A percentile compares a stretch with the other conserved stretches of the same genome.
phyloP scores from a whole-genome alignment of 257 asterid species.

The Solanum habrochaites region DNA sequence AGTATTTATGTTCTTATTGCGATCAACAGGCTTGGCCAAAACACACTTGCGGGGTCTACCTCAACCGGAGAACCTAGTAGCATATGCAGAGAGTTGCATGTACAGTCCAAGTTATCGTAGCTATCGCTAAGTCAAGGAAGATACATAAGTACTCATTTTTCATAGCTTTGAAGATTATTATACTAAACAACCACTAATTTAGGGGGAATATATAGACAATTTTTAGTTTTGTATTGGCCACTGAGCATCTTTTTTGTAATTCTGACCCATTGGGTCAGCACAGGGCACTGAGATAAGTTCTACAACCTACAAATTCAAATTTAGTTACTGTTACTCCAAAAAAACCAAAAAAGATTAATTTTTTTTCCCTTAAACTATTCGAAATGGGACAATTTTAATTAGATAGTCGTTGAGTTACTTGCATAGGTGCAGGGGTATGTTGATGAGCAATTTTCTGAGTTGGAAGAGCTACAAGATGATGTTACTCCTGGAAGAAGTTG shows the following conservation, averaged over 20 bases:
- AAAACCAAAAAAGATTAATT: no score
- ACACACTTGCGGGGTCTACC: no score
- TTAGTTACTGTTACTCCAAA: neutral
- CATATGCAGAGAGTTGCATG: constrained; percentile 82
- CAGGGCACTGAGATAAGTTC: neutral
- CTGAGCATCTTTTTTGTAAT: neutral
- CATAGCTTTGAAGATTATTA: neutral
- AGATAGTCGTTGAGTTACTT: neutral
- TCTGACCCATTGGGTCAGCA: neutral
- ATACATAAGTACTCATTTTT: neutral
- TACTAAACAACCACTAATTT: neutral
- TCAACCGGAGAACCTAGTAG: constrained; percentile 49
- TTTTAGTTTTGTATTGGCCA: neutral
- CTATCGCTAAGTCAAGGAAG: constrained; percentile 40
- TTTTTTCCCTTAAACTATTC: neutral
- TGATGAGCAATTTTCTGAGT: constrained; percentile 58
- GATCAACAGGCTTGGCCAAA: constrained; percentile 65
- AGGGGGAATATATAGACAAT: neutral
- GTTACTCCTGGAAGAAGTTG: constrained; percentile 73
- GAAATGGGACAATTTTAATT: neutral
- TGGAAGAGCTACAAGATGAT: constrained; percentile 75
- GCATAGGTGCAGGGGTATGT: constrained; percentile 42
- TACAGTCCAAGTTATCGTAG: constrained; percentile 75
- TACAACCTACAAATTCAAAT: neutral
- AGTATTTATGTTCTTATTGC: neutral